Evolutionary conservation across 148 eudicot species (phyloP).

Genomic region (Persicaria tinctoria): DNA sequence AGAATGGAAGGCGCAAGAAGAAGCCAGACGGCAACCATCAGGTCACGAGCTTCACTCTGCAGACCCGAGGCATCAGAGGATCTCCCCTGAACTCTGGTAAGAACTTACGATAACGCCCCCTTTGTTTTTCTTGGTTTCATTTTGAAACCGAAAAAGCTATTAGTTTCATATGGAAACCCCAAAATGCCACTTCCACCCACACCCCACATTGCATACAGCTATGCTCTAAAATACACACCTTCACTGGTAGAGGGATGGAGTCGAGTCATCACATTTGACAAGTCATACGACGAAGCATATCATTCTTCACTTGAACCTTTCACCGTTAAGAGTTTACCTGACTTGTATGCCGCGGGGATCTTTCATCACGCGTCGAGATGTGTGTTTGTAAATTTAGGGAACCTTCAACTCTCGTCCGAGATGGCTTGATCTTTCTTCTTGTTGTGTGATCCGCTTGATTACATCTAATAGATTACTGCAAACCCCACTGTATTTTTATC

Average conservation of each 20-base stretch:
- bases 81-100: slow-evolving; percentile 44
- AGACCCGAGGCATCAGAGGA: slow-evolving; percentile 38
- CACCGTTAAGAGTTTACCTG: background rate
- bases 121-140: too few relatives aligned
- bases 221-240: background rate
- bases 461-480: background rate
- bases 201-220: background rate
- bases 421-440: background rate
- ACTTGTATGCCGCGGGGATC: background rate
- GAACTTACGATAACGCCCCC: slow-evolving; percentile 2
- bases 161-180: too few relatives aligned
- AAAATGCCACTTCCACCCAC: too few relatives aligned
- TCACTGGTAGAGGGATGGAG: too few relatives aligned
- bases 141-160: too few relatives aligned
- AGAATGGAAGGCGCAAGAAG: slow-evolving; percentile 65
- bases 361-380: background rate
- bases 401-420: background rate
- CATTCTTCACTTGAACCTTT: background rate
- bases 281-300: background rate
- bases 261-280: background rate
- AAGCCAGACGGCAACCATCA: slow-evolving; percentile 48
- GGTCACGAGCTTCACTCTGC: slow-evolving; percentile 24
- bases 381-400: background rate
- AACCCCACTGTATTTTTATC: background rate
- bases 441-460: slow-evolving; percentile 1